Conservation (phyloP, 1,139 yeast genomes). For the Ogataea hybrid region DNA sequence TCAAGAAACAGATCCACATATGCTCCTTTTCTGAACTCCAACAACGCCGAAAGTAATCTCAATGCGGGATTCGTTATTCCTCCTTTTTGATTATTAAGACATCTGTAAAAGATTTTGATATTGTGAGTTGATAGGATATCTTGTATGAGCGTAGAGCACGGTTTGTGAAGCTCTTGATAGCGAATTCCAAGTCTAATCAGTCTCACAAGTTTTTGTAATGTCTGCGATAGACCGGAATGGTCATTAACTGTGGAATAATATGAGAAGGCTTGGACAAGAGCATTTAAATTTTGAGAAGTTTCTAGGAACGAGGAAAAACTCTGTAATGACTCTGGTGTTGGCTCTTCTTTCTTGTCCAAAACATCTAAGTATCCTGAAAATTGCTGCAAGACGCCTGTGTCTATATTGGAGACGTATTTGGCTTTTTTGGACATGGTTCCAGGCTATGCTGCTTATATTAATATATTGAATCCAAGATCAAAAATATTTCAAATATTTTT, state of each 20-base stretch:
- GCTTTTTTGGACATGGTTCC: conserved; percentile 11
- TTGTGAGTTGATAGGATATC: conserved; percentile 53
- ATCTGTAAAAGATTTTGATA: conserved; percentile 65
- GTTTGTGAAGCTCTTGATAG: conserved; percentile 26
- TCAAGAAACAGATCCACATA: conserved; percentile 58
- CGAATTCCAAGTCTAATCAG: conserved; percentile 32
- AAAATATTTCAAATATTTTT: conserved; percentile 2
- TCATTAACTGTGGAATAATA: conserved; percentile 62
- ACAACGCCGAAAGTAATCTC: conserved; percentile 51
- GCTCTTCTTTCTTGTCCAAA: conserved; percentile 7
- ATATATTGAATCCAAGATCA: background rate
- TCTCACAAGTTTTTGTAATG: conserved; percentile 28
- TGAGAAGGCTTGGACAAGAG: conserved; percentile 56
- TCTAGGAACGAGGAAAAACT: conserved; percentile 19
- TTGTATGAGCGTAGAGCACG: conserved; percentile 43
- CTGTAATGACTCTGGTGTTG: conserved; percentile 2
- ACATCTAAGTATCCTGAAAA: conserved; percentile 16
- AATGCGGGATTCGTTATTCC: conserved; percentile 62
- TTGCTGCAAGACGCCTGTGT: conserved; percentile 17
- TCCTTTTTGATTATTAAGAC: conserved; percentile 58
- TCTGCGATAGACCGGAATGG: conserved; percentile 46
- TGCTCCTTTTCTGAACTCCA: conserved; percentile 47
- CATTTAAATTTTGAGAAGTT: conserved; percentile 25
- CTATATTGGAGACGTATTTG: conserved; percentile 23
- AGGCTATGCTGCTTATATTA: background rate